Evolutionary conservation across 1,139 yeast species (phyloP), one percentile per base, ranked within the genome.

Genomic region (Pichia kudriavzevii): DNA sequence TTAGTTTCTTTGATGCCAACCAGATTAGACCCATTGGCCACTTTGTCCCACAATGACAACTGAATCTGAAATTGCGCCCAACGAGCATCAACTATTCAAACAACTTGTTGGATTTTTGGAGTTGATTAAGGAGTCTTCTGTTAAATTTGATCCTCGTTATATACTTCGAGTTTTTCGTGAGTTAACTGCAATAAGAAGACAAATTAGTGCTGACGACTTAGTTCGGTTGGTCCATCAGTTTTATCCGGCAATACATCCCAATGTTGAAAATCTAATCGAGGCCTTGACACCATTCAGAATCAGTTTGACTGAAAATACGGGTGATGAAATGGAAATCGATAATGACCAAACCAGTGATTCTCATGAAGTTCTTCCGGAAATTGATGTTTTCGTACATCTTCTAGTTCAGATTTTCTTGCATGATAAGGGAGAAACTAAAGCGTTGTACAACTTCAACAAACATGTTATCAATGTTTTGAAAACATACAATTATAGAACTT

Each of bases 141-240:
- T 75, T 35, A 75, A 77, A 40, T 77, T 78, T 53, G 98, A 91
- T 59, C 84, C 94, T 47, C 75, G 96, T 46, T 84, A 80, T 59
- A 75, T 91, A 34, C 72, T 93, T 58, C 82, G 82, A 54, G 91
- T 85, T 13, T 70, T 91, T 46, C 78, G 95, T 47, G 94, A 85
- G 41, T 66, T 88, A 48, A 84, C 93, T 7, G 66, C 76, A 4
- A 65, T 88, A 44, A 75, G 97, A 61, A 72, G 78, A 41, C 67
- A 72, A 31, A 61, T 87, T 42, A 69, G 66, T 33, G 66, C 67
- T 13, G 69, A 66, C 5, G 68, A 75, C 7, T 64, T 91, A 41
- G 60, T 74, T 5, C 56, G 64, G 13, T 63, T 82, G 26, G 63
- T 87, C 37, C 64, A 65, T 39, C 61, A 65, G 30, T 64, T 70